phyloP scores from a whole-genome alignment of 148 eudicot species.

The Nepenthes mirabilis region DNA sequence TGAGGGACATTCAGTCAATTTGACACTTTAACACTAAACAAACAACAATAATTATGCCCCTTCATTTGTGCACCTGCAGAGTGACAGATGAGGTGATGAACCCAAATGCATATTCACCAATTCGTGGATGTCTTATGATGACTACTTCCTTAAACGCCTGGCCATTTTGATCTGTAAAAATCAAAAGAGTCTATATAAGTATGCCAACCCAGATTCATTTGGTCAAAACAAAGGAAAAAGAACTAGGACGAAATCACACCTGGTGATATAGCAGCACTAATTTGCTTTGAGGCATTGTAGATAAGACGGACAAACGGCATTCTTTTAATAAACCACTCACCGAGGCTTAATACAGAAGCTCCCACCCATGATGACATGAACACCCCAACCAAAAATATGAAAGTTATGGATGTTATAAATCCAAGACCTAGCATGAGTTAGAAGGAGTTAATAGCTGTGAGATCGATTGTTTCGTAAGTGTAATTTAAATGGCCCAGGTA shows the following conservation, averaged over 20 bases:
- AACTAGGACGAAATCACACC: slow-evolving; percentile 19
- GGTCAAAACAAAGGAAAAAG: not conserved
- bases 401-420: slow-evolving; percentile 73
- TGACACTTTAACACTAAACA: too few relatives aligned
- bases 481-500: too few relatives aligned
- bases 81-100: slow-evolving; percentile 74
- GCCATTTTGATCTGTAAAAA: slow-evolving; percentile 51
- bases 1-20: too few relatives aligned
- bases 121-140: slow-evolving; percentile 72
- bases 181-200: slow-evolving; percentile 1
- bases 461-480: too few relatives aligned
- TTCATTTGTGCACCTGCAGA: slow-evolving; percentile 37
- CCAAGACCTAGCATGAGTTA: slow-evolving; percentile 42
- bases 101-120: slow-evolving; percentile 87
- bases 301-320: slow-evolving; percentile 79
- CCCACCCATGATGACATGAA: slow-evolving; percentile 93
- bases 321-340: slow-evolving; percentile 76
- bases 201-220: slow-evolving; percentile 1
- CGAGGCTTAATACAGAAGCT: slow-evolving; percentile 60
- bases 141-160: slow-evolving; percentile 86
- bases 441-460: not conserved
- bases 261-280: slow-evolving; percentile 76
- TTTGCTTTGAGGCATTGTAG: slow-evolving; percentile 77
- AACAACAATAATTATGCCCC: not conserved
- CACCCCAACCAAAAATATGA: slow-evolving; percentile 72